These are phyloP conservation scores for Blepharisma undulans DNA, from an alignment of 169 alveolate genomes.

Conservation along the genomic window DNA sequence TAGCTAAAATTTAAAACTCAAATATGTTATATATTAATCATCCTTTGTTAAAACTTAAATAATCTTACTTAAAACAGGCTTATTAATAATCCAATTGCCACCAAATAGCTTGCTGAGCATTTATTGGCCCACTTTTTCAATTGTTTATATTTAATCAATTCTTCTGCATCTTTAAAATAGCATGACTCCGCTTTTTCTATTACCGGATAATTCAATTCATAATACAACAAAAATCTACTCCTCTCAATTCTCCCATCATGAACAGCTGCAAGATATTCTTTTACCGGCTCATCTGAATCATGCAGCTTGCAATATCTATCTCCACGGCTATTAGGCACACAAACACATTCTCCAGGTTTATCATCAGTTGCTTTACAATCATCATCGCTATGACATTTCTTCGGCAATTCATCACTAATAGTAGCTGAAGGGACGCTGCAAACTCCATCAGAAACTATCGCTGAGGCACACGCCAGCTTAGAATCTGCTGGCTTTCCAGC, in stretches of 20 bases:
- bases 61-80: background rate
- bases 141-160: background rate
- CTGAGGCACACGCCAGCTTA: slow-evolving; percentile 1
- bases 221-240: background rate
- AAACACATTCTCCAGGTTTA: background rate
- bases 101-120: background rate
- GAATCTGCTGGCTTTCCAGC: background rate
- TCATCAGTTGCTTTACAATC: slow-evolving; percentile 16
- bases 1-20: background rate
- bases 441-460: background rate
- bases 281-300: background rate
- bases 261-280: background rate
- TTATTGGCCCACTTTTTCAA: background rate
- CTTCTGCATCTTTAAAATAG: background rate
- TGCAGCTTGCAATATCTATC: slow-evolving; percentile 16
- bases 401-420: background rate
- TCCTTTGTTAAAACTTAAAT: background rate
- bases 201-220: background rate
- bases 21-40: background rate
- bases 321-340: slow-evolving; percentile 4
- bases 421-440: background rate
- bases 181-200: background rate
- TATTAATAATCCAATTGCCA: background rate
- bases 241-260: background rate
- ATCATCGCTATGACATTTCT: background rate